Evolutionary conservation across 2,329 filamentous ascomycete species (phyloP), one percentile per base, ranked within the genome.

Genomic region (Rhytidhysteron rufulum): DNA sequence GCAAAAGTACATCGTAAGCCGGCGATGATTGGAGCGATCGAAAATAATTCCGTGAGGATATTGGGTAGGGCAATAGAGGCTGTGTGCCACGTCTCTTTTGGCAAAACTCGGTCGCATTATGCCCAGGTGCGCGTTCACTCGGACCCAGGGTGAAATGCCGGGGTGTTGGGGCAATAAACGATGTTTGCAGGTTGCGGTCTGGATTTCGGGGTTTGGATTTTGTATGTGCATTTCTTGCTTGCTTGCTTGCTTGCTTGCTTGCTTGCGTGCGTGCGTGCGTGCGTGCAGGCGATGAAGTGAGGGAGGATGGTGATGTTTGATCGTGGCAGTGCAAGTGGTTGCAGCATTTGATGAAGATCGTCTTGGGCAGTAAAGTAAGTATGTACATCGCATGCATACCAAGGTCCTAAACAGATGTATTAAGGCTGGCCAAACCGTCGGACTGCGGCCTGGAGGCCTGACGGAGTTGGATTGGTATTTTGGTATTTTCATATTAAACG

Each of bases 21-120:
- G 41, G 32, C 37, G 32, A 40, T 41, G 45, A 7, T 8, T 27
- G 48, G 40, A 30, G 25, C 19, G 29, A 9, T 22, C 13, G 24
- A 7, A 27, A 7, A 27, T 27, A 27, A 27, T 27, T 13, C 33
- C 33, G 16, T 35, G 33, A 24, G 19, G 19, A 19, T 19, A 45
- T 36, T 41, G 45, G n/a, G 45, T 41, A 47, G 48, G 51, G 41
- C 48, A 49, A 47, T 50, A 43, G 47, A 44, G 49, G 51, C 44
- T 44, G 47, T 50, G 49, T 40, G 36, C 42, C 29, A 34, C 7
- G 39, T 40, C 21, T 34, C 19, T 46, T 51, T 47, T 53, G 51
- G 51, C 49, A 56, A 54, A 51, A 54, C 48, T 45, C 45, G 38
- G 45, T 21, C 25, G 17, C 16, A 15, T 27, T 27, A 19, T 15